Conservation (phyloP, 805 yeast genomes). For the Ogataea glucozyma region DNA sequence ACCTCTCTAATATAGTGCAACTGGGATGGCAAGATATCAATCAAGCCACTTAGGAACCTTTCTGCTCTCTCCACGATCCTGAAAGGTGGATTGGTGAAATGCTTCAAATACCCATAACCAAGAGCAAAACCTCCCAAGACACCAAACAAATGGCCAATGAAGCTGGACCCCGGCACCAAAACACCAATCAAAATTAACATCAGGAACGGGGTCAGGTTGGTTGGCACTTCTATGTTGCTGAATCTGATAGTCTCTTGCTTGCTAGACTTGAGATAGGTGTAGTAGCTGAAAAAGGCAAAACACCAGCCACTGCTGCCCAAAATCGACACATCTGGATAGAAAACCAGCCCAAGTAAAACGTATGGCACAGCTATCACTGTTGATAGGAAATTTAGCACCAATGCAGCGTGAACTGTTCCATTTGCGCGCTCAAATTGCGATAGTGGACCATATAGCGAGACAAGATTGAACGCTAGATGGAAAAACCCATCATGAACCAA, state of each 20-base stretch:
- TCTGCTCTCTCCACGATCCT: slow-evolving; percentile 67
- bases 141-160: slow-evolving; percentile 74
- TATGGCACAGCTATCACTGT: slow-evolving; percentile 66
- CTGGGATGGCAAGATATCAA: slow-evolving; percentile 51
- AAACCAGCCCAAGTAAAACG: slow-evolving; percentile 49
- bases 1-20: slow-evolving; percentile 62
- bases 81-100: slow-evolving; percentile 65
- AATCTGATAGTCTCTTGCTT: slow-evolving; percentile 20
- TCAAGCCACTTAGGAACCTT: slow-evolving; percentile 47
- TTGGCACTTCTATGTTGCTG: slow-evolving; percentile 48
- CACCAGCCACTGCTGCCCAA: slow-evolving; percentile 76
- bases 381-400: slow-evolving; percentile 72
- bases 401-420: slow-evolving; percentile 86
- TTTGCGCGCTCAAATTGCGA: slow-evolving; percentile 66
- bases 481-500: slow-evolving; percentile 61
- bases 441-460: slow-evolving; percentile 59
- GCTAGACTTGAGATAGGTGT: slow-evolving; percentile 43
- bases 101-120: slow-evolving; percentile 55
- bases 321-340: slow-evolving; percentile 55
- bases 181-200: slow-evolving; percentile 50
- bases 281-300: slow-evolving; percentile 65
- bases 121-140: slow-evolving; percentile 65
- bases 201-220: slow-evolving; percentile 57
- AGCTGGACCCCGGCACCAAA: slow-evolving; percentile 64
- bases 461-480: slow-evolving; percentile 61